These are phyloP conservation scores for Phytophthora pseudosyringae DNA, from an alignment of 352 stramenopile species.

Conservation along the genomic window DNA sequence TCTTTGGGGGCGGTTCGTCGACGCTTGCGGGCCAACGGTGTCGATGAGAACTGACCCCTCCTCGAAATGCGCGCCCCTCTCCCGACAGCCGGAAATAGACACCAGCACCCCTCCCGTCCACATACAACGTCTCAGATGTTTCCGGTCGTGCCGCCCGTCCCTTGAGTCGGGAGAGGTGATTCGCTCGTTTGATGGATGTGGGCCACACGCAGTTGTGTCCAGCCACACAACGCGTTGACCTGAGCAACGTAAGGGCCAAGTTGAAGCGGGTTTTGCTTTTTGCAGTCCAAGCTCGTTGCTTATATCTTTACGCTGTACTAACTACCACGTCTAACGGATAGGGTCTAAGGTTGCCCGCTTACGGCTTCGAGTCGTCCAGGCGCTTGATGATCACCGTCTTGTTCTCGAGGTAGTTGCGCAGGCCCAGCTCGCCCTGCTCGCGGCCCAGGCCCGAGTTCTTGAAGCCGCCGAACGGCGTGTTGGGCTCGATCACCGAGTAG, in stretches of 20 bases:
- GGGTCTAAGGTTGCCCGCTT: constrained; percentile 8
- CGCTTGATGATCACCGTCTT: constrained; percentile 76
- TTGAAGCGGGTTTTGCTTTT: constrained; percentile 3
- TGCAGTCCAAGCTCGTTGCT: constrained; percentile 13
- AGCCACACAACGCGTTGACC: constrained; percentile 4
- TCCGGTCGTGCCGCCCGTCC: too few relatives aligned
- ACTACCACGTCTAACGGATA: constrained; percentile 19
- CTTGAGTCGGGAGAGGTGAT: constrained; percentile 1
- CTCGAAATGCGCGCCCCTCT: background rate
- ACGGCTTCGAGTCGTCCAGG: constrained; percentile 41
- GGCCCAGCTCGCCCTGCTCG: constrained; percentile 72
- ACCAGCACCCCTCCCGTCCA: too few relatives aligned
- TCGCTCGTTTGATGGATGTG: constrained; percentile 8
- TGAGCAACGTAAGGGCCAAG: constrained; percentile 5
- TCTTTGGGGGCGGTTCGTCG: constrained; percentile 11
- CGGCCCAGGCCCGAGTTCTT: constrained; percentile 86
- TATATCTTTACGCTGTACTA: constrained; percentile 26
- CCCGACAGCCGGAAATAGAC: background rate
- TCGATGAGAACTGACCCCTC: constrained; percentile 35
- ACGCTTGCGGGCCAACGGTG: constrained; percentile 46
- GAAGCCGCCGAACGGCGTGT: constrained; percentile 86
- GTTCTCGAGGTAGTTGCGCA: constrained; percentile 81
- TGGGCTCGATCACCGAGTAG: constrained; percentile 89
- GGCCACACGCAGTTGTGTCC: background rate
- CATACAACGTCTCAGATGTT: too few relatives aligned